Evolutionary conservation across 306 rosid species (phyloP).

Genomic region (Gynostemma pentaphyllum): DNA sequence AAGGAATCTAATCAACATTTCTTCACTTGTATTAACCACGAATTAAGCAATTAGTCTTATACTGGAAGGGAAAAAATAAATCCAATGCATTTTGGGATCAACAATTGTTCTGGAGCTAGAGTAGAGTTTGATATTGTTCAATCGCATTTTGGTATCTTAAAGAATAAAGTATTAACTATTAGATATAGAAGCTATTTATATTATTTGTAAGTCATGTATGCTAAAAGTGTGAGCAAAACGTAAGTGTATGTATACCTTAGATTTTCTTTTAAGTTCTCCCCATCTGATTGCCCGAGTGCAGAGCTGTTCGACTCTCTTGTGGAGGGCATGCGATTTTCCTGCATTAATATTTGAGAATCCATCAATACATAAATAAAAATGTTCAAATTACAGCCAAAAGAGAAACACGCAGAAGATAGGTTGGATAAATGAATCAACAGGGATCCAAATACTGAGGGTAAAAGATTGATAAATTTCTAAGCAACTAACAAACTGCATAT

Average conservation of each 20-base stretch:
- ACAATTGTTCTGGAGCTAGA: too few relatives aligned
- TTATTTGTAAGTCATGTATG: too few relatives aligned
- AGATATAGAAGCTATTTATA: not conserved
- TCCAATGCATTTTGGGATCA: too few relatives aligned
- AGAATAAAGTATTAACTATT: not conserved
- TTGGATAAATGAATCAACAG: too few relatives aligned
- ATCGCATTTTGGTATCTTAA: not conserved
- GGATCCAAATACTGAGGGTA: too few relatives aligned
- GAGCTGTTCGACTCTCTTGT: conserved; percentile 52
- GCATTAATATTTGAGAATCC: conserved; percentile 12
- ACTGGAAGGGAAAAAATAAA: too few relatives aligned
- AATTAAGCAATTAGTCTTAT: too few relatives aligned
- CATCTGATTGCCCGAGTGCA: conserved; percentile 54
- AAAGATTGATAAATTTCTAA: not conserved
- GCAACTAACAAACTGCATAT: not conserved
- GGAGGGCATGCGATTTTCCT: conserved; percentile 62
- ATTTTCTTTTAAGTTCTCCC: conserved; percentile 43
- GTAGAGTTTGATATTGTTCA: not conserved
- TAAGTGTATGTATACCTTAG: conserved; percentile 25
- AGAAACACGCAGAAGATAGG: too few relatives aligned
- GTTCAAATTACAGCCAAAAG: too few relatives aligned
- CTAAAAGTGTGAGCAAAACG: too few relatives aligned
- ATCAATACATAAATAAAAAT: not conserved
- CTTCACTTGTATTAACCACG: too few relatives aligned
- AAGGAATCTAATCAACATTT: too few relatives aligned